Conservation (phyloP, 2,329 filamentous ascomycete species). For the Torrubiellomyces zombiae region DNA sequence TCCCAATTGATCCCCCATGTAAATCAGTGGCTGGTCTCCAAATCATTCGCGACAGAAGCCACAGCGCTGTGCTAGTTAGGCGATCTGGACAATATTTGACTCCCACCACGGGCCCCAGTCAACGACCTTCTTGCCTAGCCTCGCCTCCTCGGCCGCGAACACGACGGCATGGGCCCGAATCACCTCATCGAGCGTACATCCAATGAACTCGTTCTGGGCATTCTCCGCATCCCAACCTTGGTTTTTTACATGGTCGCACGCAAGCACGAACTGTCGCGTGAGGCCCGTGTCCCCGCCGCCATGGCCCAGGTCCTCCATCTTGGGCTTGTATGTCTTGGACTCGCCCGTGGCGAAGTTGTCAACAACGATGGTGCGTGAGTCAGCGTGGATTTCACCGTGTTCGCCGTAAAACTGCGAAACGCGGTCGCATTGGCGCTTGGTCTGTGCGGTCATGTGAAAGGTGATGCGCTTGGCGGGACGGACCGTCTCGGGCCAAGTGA, state of each 20-base stretch:
- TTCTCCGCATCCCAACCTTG: constrained; percentile 45
- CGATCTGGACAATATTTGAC: constrained; percentile 11
- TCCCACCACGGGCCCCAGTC: constrained; percentile 67
- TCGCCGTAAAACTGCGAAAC: constrained; percentile 77
- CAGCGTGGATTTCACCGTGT: constrained; percentile 70
- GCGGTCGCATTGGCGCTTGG: constrained; percentile 71
- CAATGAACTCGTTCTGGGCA: constrained; percentile 62
- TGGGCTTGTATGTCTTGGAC: constrained; percentile 13
- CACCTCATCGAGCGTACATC: constrained; percentile 72
- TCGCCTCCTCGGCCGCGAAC: constrained; percentile 83
- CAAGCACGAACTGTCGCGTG: constrained; percentile 65
- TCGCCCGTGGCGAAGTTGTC: constrained; percentile 35
- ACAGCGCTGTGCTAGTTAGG: too few species aligned
- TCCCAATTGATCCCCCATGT: too few species aligned
- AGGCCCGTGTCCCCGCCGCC: constrained; percentile 36
- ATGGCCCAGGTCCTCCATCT: constrained; percentile 20
- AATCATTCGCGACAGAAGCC: too few species aligned
- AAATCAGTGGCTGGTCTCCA: too few species aligned
- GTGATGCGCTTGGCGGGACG: constrained; percentile 66
- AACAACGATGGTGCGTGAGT: constrained; percentile 60
- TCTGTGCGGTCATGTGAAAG: constrained; percentile 90
- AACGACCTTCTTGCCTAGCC: constrained; percentile 51
- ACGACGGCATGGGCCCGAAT: constrained; percentile 85
- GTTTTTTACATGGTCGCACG: constrained; percentile 65
- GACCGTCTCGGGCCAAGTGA: constrained; percentile 62